phyloP scores from a whole-genome alignment of 441 rosid genomes.

The Melastoma candidum region DNA sequence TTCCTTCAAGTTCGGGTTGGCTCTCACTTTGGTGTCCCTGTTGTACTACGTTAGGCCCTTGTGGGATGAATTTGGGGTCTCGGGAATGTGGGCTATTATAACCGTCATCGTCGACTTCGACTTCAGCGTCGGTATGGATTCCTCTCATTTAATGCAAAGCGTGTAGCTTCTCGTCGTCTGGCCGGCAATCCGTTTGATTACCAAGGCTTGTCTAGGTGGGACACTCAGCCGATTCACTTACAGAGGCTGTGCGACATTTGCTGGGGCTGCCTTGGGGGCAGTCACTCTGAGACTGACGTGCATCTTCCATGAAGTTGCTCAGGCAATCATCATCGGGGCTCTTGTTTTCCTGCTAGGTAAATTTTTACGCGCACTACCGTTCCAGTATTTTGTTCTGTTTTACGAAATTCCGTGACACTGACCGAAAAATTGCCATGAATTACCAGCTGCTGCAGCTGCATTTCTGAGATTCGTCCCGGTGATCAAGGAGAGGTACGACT shows the following conservation, averaged over 20 bases:
- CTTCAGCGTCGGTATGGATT: slow-evolving; percentile 73
- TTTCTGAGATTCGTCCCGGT: slow-evolving; percentile 60
- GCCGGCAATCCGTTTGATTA: too few relatives aligned
- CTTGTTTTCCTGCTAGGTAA: slow-evolving; percentile 67
- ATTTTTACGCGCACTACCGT: too few relatives aligned
- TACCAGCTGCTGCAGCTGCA: slow-evolving; percentile 52
- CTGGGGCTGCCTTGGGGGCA: slow-evolving; percentile 67
- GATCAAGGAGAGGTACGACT: slow-evolving; percentile 77
- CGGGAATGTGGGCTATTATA: slow-evolving; percentile 90
- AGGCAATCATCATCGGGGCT: slow-evolving; percentile 63
- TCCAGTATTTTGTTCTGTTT: too few relatives aligned
- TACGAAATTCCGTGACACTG: too few relatives aligned
- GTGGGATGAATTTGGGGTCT: slow-evolving; percentile 57
- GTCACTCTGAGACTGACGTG: slow-evolving; percentile 64
- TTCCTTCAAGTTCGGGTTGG: slow-evolving; percentile 73
- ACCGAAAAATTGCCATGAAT: too few relatives aligned
- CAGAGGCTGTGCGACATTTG: slow-evolving; percentile 68
- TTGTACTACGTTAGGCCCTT: slow-evolving; percentile 63
- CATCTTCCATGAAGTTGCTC: slow-evolving; percentile 51
- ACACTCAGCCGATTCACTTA: slow-evolving; percentile 60
- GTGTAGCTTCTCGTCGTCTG: too few relatives aligned
- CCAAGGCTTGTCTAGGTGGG: slow-evolving; percentile 35
- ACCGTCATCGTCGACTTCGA: slow-evolving; percentile 77
- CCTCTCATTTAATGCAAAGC: background rate
- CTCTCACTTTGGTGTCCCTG: slow-evolving; percentile 68